Evolutionary conservation across 306 rosid species (phyloP), one percentile per base, ranked within the genome.

Genomic region (Hippophae gyantsensis): DNA sequence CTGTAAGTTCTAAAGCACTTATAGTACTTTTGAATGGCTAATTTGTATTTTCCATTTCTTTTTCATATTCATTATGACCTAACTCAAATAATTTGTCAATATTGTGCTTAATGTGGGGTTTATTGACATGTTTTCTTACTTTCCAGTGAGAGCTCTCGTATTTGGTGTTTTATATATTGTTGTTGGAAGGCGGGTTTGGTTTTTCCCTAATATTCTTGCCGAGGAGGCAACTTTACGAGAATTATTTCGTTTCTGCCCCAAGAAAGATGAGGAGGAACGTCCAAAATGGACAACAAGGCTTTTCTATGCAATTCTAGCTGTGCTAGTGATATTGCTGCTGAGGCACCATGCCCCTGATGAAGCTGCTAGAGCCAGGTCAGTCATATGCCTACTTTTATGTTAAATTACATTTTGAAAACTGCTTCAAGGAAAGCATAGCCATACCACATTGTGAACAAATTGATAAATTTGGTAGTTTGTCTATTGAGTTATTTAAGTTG

Each of bases 271-370:
- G 77, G 99, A 93, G 82, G 97, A 93, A 72, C 76, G 68, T 52
- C 97, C 99, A 8, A 88, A 84, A 71, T 93, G 99, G 99, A 88
- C 99, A 51, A 81, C 95, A 5, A 73, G 99, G 75, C 69, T 93
- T 66, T 86, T 93, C 82, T 93, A 93, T 79, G 84, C 99, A 18
- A 47, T 78, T 43, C 76, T 72, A 42, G 95, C 94, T 53, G 85
- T 86, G 66, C 77, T 93, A 65, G 72, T 88, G 79, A 93, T 93
- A 67, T 67, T 88, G 55, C 61, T 88, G 65, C 65, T 93, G 79
- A 82, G 97, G 88, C 97, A 93, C 71, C 99, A 93, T 75, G 99
- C 99, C 27, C 99, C 99, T 52, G 95, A 93, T 74, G 99, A 93
- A 83, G 99, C 97, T 68, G 99, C 99, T 8, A 80, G 97, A 82